Base-by-base conservation (phyloP, 2,329 filamentous ascomycete genomes). In the Mollisiaceae sp. region DNA sequence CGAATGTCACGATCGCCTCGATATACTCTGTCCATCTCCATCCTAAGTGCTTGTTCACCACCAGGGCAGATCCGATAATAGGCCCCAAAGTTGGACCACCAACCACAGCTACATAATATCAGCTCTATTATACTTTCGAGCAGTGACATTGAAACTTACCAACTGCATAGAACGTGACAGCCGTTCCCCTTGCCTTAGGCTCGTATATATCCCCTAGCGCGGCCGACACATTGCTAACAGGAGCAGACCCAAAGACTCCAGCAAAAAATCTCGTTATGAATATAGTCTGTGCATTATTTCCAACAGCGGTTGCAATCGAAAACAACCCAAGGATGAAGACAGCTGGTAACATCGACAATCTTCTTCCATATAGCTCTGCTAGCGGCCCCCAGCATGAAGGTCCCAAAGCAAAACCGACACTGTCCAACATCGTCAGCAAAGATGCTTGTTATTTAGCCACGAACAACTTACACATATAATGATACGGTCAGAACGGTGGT, bases 201-300 rank as follows among this genome's bases (percentile, higher is more conserved):
- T 79, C 71, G 68, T 87, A 89, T 74, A 88, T 85, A 71, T 89
- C 87, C 20, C 86, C 85, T 65, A 89, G 84, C 5, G 87, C 85
- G 62, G 86, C 87, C 6, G 86, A 84, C 2, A 85, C 83, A 72
- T 89, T 89, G 56, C 85, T 88, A 66, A 89, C 79, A 4, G 86
- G 85, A 15, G 86, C 86, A 1, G 85, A 86, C 15, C 86, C 87
- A 73, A 89, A 89, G 8, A 86, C 75, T 45, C 87, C 87, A 4
- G 84, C 84, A 64, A 91, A 86, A 78, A 91, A 91, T 56, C 89
- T 86, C 38, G 91, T 82, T 32, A 90, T 81, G 52, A 92, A 79
- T 2, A 92, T 78, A 0, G 85, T 84, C 59, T 78, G 79, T 65
- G 88, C 85, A 69, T 84, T 88, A 65, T 84, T 79, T 1, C 85